Evolutionary conservation across 352 stramenopile species (phyloP).

Genomic region (Phytopythium cucurbitacearum): DNA sequence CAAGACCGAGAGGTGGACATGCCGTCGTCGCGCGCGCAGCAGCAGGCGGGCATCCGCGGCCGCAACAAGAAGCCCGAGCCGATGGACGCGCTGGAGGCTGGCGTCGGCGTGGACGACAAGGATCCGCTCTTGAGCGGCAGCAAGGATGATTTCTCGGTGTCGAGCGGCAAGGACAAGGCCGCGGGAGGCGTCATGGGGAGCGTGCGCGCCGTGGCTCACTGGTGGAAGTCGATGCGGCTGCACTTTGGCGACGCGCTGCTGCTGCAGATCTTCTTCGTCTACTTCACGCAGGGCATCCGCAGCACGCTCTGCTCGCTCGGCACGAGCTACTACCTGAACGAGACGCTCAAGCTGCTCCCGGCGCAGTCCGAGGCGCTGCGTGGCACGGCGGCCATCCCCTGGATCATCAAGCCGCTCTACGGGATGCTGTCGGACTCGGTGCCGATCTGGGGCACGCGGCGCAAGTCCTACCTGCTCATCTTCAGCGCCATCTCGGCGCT

Average conservation of each 20-base stretch:
- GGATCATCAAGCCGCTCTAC: slow-evolving; percentile 81
- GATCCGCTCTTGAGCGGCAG: slow-evolving; percentile 9
- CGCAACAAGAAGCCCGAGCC: slow-evolving; percentile 45
- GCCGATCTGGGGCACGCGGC: slow-evolving; percentile 62
- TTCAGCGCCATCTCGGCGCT: slow-evolving; percentile 54
- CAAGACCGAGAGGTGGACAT: slow-evolving; percentile 26
- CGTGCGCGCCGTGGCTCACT: slow-evolving; percentile 38
- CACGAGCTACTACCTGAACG: slow-evolving; percentile 78
- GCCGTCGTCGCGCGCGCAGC: slow-evolving; percentile 2
- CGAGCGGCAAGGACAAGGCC: slow-evolving; percentile 7
- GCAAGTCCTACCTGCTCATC: slow-evolving; percentile 79
- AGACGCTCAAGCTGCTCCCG: slow-evolving; percentile 60
- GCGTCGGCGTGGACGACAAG: slow-evolving; percentile 7
- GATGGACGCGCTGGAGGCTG: slow-evolving; percentile 11
- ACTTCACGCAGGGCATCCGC: slow-evolving; percentile 77
- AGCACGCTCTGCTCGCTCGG: slow-evolving; percentile 72
- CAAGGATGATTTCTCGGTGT: slow-evolving; percentile 5
- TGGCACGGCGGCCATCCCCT: slow-evolving; percentile 64
- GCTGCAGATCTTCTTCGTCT: slow-evolving; percentile 82
- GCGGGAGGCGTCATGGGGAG: slow-evolving; percentile 16
- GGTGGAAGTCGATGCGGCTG: slow-evolving; percentile 53
- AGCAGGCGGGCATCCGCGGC: slow-evolving; percentile 45
- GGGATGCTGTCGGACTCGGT: slow-evolving; percentile 76
- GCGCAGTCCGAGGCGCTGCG: slow-evolving; percentile 65
- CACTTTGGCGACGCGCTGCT: slow-evolving; percentile 68